Percentiles rank a stretch among this genome's conserved stretches.
These are phyloP conservation scores for Candida palmyrensis DNA, from an alignment of 805 yeast genomes.

Conservation along the genomic window DNA sequence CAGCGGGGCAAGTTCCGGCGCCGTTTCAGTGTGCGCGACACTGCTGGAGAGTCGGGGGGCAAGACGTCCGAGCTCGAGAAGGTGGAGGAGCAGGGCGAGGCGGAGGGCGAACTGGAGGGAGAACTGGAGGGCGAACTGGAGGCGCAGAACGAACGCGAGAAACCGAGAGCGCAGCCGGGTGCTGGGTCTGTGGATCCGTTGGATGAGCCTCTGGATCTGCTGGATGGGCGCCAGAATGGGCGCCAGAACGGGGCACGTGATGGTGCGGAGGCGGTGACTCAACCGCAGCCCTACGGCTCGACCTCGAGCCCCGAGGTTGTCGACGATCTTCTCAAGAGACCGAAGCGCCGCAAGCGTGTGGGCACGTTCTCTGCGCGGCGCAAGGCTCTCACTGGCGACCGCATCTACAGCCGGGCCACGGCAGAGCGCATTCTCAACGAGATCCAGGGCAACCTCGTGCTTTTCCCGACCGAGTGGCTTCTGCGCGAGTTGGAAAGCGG, in stretches of 20 bases:
- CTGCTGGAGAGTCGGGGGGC: conserved; percentile 5
- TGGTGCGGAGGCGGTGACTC: no score
- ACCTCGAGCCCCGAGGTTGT: background rate
- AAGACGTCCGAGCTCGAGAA: conserved; percentile 4
- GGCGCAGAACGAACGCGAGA: conserved; percentile 4
- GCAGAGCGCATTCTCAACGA: conserved; percentile 70
- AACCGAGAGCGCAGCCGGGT: no score
- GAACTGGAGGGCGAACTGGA: conserved; percentile 2
- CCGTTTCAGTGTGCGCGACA: conserved; percentile 7
- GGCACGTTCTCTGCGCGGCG: conserved; percentile 33
- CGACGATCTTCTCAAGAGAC: conserved; percentile 6
- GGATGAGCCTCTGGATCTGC: no score
- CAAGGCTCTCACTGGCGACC: conserved; percentile 34
- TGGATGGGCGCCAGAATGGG: no score
- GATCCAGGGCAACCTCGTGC: conserved; percentile 80
- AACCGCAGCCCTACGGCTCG: background rate
- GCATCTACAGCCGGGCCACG: conserved; percentile 64
- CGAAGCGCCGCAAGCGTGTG: conserved; percentile 28
- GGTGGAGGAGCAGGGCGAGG: conserved; percentile 2
- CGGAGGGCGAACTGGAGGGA: conserved; percentile 3
- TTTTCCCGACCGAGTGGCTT: conserved; percentile 93
- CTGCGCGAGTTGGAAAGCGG: conserved; percentile 80
- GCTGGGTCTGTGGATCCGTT: no score
- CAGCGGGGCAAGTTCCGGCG: conserved; percentile 1
- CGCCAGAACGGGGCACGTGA: no score